Base-by-base conservation (phyloP, 177 flowering plant genomes). In the Tripterygium wilfordii region DNA sequence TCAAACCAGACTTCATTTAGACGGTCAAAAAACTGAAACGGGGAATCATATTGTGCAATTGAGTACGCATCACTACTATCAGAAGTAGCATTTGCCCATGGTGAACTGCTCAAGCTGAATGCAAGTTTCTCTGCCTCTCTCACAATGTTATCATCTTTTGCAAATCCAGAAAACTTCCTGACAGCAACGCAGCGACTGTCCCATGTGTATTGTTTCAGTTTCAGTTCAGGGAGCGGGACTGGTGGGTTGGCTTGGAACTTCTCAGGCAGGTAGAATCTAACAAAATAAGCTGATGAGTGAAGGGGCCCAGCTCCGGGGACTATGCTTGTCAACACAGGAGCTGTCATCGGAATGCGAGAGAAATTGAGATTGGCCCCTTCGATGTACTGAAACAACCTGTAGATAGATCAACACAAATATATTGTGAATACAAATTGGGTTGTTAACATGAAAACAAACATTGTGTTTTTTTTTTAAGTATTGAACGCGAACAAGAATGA, bases 1-100 rank as follows among this genome's bases (percentile, higher is more conserved):
- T 83, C 83, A 38, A 79, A 82, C 95, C 92, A 88, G 2, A 88
- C 89, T 62, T 88, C 95, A 63, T 88, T 88, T 4, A 66, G 53
- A 7, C 95, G 88, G 19, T 82, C 80, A 42, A 75, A 49, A 22
- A 81, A 5, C 56, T 56, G 60, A 46, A 85, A 78, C 1, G 91
- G 95, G 40, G 85, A 64, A 64, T 60, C 64, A 45, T 88, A 88
- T 65, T 88, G 95, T 2, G 95, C 91, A 21, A 88, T 79, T 0
- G 89, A 83, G 68, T 88, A 88, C 8, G 91, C 85, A 52, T 70
- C 61, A 18, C 45, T 51, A 33, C 75, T 67, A 5, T 53, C 67
- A 38, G 80, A 39, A 32, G 94, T 85, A 2, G 65, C 66, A 52
- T 80, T 77, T 24, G 78, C 88, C 88, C 88, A 85, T 5, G 71